Evolutionary conservation across 2,329 filamentous ascomycete species (phyloP).

Genomic region (Dactylellina sp.): DNA sequence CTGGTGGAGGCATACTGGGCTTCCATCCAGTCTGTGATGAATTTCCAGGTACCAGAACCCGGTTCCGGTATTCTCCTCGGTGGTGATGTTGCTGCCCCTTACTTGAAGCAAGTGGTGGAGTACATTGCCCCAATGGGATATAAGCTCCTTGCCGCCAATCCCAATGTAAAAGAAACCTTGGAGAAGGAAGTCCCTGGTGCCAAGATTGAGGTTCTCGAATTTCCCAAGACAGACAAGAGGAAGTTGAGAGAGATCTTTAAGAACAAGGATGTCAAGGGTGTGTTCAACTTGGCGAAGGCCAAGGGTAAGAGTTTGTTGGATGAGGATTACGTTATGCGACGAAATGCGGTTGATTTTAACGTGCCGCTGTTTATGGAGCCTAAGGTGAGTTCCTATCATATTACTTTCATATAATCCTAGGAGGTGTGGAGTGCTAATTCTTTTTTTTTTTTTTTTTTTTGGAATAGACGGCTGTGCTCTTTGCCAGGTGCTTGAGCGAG

Average conservation of each 20-base stretch:
- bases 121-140: conserved; percentile 90
- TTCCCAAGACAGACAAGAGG: conserved; percentile 95
- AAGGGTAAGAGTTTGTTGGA: conserved; percentile 86
- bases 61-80: conserved; percentile 96
- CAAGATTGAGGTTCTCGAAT: conserved; percentile 89
- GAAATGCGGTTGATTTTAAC: conserved; percentile 98
- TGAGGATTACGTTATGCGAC: conserved; percentile 97
- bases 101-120: conserved; percentile 83
- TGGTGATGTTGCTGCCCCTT: conserved; percentile 79
- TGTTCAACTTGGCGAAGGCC: conserved; percentile 90
- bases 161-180: conserved; percentile 83
- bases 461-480: conserved; percentile 93
- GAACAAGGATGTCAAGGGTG: conserved; percentile 95
- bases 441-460: background rate
- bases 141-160: conserved; percentile 88
- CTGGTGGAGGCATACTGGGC: conserved; percentile 98
- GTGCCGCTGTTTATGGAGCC: conserved; percentile 98
- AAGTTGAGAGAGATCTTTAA: conserved; percentile 93
- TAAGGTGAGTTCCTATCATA: conserved; percentile 73
- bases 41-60: conserved; percentile 95
- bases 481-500: conserved; percentile 95
- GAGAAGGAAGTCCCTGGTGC: conserved; percentile 75
- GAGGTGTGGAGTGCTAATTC: conserved; percentile 61
- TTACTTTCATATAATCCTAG: conserved; percentile 5
- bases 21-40: conserved; percentile 96